Base-by-base conservation (phyloP, 192 early-diverging fungal genomes). In the Pilobolus umbonatus region DNA sequence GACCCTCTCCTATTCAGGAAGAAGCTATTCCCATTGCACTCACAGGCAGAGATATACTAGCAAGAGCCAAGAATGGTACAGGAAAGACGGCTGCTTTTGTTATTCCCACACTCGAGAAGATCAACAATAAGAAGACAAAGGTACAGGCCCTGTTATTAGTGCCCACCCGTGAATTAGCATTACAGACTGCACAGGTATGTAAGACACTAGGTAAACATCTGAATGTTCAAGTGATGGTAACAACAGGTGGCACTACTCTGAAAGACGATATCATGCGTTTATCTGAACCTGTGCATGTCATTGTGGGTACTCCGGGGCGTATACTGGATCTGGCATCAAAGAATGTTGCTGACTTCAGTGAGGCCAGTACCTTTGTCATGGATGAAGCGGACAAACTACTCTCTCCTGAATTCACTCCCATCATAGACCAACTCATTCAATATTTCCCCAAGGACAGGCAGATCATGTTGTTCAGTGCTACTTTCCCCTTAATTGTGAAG, bases 331-430 rank as follows among this genome's bases (percentile, higher is more conserved):
- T 99, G 22, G 96, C 96, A 1, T 88, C 90, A 47, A 98, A 97
- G 66, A 85, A 86, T 31, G 82, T 99, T 14, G 94, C 92, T 19
- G 86, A 95, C 71, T 89, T 99, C 59, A 85, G 84, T 68, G 83
- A 92, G 61, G 90, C 90, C 62, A 72, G 80, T 34, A 93, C 91
- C 32, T 87, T 99, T 77, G 90, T 99, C 40, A 98, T 99, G 96
- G 96, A 99, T 71, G 96, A 99, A 69, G 96, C 96, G 0, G 96
- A 99, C 75, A 99, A 99, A 74, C 85, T 99, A 24, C 81, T 99
- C 30, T 95, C 92, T 46, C 94, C 93, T 17, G 96, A 99, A 80
- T 99, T 99, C 70, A 92, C 94, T 24, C 95, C 95, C 5, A 92
- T 99, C 58, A 94, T 99, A 57, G 96, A 99, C 70, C 94, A 99